Conservation (phyloP, 176 grass and related monocot genomes). For the Pontederia paniculata region DNA sequence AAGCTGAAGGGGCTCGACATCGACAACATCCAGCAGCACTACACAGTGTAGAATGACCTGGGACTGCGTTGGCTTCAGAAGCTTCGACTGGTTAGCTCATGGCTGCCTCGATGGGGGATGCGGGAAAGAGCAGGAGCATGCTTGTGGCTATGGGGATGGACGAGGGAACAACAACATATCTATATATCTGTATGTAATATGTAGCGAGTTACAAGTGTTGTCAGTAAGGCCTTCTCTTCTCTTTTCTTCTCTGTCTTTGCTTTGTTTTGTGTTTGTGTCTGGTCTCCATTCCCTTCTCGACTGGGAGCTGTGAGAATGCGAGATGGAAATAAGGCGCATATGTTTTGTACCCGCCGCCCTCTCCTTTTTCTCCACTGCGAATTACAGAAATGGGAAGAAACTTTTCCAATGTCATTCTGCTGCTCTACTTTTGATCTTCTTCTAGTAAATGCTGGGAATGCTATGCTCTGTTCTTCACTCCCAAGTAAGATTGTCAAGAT, state of each 20-base stretch:
- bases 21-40: constrained; percentile 31
- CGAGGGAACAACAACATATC: neutral
- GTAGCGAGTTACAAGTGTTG: constrained; percentile 1
- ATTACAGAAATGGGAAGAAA: too few species aligned
- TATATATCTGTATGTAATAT: constrained; percentile 18
- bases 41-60: constrained; percentile 23
- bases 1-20: constrained; percentile 37
- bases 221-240: constrained; percentile 5
- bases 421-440: too few species aligned
- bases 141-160: neutral
- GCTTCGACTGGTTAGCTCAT: too few species aligned
- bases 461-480: too few species aligned
- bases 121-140: neutral
- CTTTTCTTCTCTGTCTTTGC: constrained; percentile 3
- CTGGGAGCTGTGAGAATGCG: constrained; percentile 21
- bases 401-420: too few species aligned
- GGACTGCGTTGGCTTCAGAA: neutral
- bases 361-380: too few species aligned
- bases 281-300: constrained; percentile 8
- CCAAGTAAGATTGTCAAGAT: too few species aligned
- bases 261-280: constrained; percentile 13
- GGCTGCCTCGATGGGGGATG: too few species aligned
- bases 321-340: constrained; percentile 25
- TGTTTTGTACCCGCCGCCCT: neutral
- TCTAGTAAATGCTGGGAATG: too few species aligned